Conservation (phyloP, 768 basidiomycete genomes). For the Russula griseocarnosa region DNA sequence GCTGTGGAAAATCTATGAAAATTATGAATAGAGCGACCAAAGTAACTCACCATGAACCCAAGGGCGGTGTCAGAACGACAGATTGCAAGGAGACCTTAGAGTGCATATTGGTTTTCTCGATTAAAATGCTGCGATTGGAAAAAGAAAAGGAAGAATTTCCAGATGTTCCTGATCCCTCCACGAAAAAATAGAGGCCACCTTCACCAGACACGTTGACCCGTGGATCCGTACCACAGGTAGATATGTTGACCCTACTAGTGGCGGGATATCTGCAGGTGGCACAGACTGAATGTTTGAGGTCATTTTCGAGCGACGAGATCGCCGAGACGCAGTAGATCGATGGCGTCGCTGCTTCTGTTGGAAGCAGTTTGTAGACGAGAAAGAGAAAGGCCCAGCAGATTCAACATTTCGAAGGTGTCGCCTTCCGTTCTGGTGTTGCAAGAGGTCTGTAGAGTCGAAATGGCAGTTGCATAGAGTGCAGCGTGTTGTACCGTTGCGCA, state of each 20-base stretch:
- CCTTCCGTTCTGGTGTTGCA: slow-evolving; percentile 3
- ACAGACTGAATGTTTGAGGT: not conserved
- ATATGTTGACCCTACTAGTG: not conserved
- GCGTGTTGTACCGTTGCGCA: too few species aligned
- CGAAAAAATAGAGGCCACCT: slow-evolving; percentile 14
- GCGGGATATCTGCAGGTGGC: not conserved
- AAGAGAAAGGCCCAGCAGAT: not conserved
- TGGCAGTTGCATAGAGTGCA: slow-evolving; percentile 29
- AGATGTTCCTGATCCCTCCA: not conserved
- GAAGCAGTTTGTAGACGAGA: too few species aligned
- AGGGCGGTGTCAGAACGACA: too few species aligned
- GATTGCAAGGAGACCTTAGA: too few species aligned
- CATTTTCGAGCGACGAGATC: not conserved
- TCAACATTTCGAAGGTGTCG: slow-evolving; percentile 6
- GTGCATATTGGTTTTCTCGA: too few species aligned
- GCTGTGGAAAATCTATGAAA: too few species aligned
- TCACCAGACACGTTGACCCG: slow-evolving; percentile 10
- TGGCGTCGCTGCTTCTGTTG: too few species aligned
- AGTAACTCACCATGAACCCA: too few species aligned
- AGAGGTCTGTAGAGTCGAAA: not conserved
- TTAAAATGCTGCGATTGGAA: not conserved
- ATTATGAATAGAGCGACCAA: too few species aligned
- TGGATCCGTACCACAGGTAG: not conserved
- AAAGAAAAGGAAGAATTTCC: not conserved
- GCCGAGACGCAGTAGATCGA: too few species aligned